A percentile compares a stretch with the other conserved stretches of the same genome.
Conservation (phyloP, 192 early-diverging fungal species). For the Spizellomyces sp. region DNA sequence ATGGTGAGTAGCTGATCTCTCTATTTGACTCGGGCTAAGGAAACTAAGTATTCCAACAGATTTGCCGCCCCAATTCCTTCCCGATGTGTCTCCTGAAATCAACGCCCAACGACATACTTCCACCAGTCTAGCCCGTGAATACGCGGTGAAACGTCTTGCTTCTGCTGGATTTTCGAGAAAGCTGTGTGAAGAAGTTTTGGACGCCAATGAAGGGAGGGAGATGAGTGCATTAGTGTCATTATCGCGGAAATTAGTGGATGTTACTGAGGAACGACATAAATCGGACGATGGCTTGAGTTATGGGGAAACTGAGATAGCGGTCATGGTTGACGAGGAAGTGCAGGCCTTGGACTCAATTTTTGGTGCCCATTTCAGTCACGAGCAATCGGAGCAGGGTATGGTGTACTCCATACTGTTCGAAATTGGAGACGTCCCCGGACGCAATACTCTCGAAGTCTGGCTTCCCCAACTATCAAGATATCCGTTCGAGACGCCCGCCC, state of each 20-base stretch:
- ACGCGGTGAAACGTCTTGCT: conserved; percentile 61
- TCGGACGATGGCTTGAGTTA: conserved; percentile 46
- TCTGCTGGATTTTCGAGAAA: conserved; percentile 59
- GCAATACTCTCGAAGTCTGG: conserved; percentile 59
- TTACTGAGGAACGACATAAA: conserved; percentile 21
- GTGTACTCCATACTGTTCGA: background rate
- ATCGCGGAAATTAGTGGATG: conserved; percentile 52
- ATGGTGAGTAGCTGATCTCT: conserved; percentile 51
- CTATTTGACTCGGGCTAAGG: background rate
- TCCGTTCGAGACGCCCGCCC: conserved; percentile 63
- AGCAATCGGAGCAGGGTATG: conserved; percentile 28
- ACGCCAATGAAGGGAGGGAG: conserved; percentile 49
- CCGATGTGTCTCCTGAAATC: conserved; percentile 55
- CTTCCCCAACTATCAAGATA: conserved; percentile 63
- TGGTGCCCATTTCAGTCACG: conserved; percentile 37
- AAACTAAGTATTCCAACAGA: conserved; percentile 30
- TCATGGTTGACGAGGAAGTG: conserved; percentile 62
- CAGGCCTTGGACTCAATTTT: conserved; percentile 71
- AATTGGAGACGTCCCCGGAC: background rate
- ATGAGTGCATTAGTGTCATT: conserved; percentile 55
- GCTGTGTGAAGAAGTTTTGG: conserved; percentile 52
- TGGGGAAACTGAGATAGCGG: conserved; percentile 55
- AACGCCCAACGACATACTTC: conserved; percentile 54
- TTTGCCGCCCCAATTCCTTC: conserved; percentile 55
- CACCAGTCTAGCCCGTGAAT: conserved; percentile 58